Evolutionary conservation across 257 asterid species (phyloP).

Genomic region (Nyctanthes arbortristis): DNA sequence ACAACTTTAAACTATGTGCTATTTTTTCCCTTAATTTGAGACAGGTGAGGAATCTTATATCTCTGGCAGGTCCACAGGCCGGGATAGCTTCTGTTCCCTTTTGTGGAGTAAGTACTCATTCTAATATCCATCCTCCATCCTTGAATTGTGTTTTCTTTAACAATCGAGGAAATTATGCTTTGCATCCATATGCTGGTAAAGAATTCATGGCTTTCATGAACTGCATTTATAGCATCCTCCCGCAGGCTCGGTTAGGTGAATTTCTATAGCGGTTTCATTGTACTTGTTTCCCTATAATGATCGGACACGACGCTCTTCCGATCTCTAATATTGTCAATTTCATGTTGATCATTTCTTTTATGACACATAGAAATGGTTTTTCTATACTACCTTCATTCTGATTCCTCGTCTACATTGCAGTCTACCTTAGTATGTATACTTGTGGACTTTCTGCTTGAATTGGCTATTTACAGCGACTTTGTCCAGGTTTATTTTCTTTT

Average conservation of each 20-base stretch:
- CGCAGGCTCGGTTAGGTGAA: too few species aligned
- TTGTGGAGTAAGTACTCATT: conserved; percentile 73
- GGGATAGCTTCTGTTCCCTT: conserved; percentile 88
- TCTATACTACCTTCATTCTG: conserved; percentile 9
- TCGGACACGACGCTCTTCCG: too few species aligned
- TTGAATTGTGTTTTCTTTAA: neutral
- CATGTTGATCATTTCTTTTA: neutral
- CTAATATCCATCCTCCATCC: neutral
- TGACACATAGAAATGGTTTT: neutral
- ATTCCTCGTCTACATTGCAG: conserved; percentile 46
- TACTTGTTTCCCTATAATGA: too few species aligned
- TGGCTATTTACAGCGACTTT: conserved; percentile 64
- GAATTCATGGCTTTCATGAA: neutral
- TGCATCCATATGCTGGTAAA: neutral
- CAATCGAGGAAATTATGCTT: neutral
- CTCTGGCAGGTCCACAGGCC: conserved; percentile 96
- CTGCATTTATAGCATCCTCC: too few species aligned
- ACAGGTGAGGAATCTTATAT: conserved; percentile 83
- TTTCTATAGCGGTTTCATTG: neutral
- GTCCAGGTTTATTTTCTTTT: conserved; percentile 61
- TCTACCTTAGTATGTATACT: conserved; percentile 61
- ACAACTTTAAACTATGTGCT: neutral
- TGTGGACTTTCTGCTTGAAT: conserved; percentile 58
- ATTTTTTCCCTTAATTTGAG: conserved; percentile 10
- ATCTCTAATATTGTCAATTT: neutral